These are phyloP conservation scores for Agaricus bisporus DNA, from an alignment of 768 basidiomycete species.

Conservation along the genomic window DNA sequence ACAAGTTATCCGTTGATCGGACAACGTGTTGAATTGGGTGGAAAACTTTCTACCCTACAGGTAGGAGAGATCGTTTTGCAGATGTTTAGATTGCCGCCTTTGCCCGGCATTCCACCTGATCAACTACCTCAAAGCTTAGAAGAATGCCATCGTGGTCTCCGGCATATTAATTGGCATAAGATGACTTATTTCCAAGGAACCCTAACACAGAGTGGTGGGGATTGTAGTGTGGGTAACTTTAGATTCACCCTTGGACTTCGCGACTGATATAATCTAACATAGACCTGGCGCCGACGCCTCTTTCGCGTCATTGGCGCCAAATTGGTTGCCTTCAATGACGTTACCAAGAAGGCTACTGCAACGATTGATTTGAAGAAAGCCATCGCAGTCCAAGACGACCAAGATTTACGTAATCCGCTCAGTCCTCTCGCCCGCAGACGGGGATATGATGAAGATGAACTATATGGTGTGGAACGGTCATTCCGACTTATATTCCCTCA, in stretches of 20 bases:
- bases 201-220: conserved; percentile 90
- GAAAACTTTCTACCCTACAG: conserved; percentile 57
- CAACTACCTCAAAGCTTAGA: conserved; percentile 89
- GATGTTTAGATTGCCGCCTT: conserved; percentile 82
- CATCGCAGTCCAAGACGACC: conserved; percentile 68
- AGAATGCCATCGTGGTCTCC: conserved; percentile 82
- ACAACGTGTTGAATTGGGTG: conserved; percentile 53
- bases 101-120: conserved; percentile 74
- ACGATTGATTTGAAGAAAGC: conserved; percentile 92
- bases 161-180: conserved; percentile 92
- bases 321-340: conserved; percentile 86
- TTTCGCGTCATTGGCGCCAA: conserved; percentile 82
- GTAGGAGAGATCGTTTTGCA: conserved; percentile 88
- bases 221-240: conserved; percentile 65
- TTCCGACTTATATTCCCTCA: conserved; percentile 80
- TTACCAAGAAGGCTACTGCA: conserved; percentile 84
- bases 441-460: conserved; percentile 44
- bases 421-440: conserved; percentile 36
- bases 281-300: conserved; percentile 82
- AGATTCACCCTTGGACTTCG: neutral
- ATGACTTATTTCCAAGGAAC: conserved; percentile 90
- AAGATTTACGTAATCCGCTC: conserved; percentile 43
- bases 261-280: neutral
- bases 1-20: conserved; percentile 78
- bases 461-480: conserved; percentile 71